Percentiles rank a stretch among this genome's conserved stretches.
phyloP scores from a whole-genome alignment of 257 asterid genomes.

The Leptodermis oblonga region DNA sequence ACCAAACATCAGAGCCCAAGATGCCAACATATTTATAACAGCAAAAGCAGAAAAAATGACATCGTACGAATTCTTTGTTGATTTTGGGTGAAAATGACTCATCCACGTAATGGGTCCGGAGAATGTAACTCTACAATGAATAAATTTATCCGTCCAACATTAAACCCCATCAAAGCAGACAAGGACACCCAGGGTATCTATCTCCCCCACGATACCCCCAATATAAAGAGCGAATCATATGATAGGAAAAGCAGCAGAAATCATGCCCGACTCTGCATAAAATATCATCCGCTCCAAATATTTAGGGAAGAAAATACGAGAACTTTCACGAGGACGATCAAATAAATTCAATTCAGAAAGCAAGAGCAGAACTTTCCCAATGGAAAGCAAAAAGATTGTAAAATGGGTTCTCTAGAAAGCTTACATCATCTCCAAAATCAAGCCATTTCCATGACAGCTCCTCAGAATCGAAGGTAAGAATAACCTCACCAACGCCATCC shows the following conservation, averaged over 20 bases:
- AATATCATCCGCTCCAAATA: background rate
- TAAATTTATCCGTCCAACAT: background rate
- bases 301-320: background rate
- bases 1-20: background rate
- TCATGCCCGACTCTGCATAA: background rate
- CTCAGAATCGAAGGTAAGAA: constrained; percentile 49
- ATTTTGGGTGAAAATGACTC: background rate
- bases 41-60: background rate
- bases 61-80: background rate
- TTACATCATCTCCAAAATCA: constrained; percentile 47
- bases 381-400: background rate
- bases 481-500: constrained; percentile 66
- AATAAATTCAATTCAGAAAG: background rate
- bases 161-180: background rate
- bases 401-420: constrained; percentile 16
- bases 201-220: background rate
- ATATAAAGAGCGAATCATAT: background rate
- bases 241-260: background rate
- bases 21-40: background rate
- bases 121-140: background rate
- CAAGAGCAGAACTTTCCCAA: background rate
- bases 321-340: background rate
- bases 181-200: background rate
- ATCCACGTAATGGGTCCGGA: background rate
- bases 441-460: constrained; percentile 63